Base-by-base conservation (phyloP, 805 yeast species). In the Torulaspora microellipsoides region DNA sequence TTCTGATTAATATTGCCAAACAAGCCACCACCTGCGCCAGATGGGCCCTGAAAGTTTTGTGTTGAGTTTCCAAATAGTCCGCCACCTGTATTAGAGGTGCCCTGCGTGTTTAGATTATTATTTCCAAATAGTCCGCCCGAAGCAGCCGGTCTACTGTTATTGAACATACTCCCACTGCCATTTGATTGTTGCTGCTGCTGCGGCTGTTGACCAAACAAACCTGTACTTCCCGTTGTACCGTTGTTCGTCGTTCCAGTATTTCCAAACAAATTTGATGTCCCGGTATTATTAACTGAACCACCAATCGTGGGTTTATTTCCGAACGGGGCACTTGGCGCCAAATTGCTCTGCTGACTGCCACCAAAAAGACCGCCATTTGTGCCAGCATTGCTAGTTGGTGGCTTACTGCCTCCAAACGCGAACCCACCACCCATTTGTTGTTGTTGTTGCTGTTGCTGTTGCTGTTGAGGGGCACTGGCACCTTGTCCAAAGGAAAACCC, bases 91-190 rank as follows among this genome's bases (percentile, higher is more conserved):
- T 20, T 20, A 20, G 25, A 20, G 2, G 25, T 20, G 8, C 25
- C 29, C 9, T 28, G 31, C 13, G 14, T 38, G 15, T 32, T 43
- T 30, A 33, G 46, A 15, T 33, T 32, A 1, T 29, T 34, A 23
- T 20, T 28, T 5, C 72, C 71, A 51, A 70, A 69, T 9, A 69
- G 48, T 2, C 71, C 71, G 27, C 69, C 69, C 25, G 46, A 34
- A 8, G 48, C 43, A 11, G 53, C 34, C 27, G 43, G 52, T 42
- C 34, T 43, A 15, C 44, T 42, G 34, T 41, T 45, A 30, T 68
- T 67, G 51, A 66, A 66, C 3, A 65, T 41, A 1, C 68, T 68
- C 35, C 68, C 64, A 13, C 55, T 20, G 25, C 25, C 25, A 20
- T 49, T 32, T 48, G 38, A 12, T 31, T 45, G 43, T 34, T 25